These are phyloP conservation scores for Tylopilus sp. DNA, from an alignment of 1,284 basidiomycete genomes.

Conservation along the genomic window DNA sequence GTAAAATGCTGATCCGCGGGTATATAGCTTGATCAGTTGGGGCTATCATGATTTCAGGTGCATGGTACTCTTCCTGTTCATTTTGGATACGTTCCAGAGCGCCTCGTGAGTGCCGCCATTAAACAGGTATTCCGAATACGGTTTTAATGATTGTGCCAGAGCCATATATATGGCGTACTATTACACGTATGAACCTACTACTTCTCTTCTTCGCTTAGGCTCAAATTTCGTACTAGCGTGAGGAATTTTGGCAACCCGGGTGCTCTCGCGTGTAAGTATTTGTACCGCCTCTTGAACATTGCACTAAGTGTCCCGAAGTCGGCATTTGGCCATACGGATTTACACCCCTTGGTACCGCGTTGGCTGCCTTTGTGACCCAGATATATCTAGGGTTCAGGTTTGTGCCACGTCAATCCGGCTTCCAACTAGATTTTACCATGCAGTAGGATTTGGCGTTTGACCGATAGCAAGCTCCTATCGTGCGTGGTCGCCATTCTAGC, in stretches of 20 bases:
- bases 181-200: conserved; percentile 19
- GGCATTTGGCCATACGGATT: conserved; percentile 50
- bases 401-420: neutral
- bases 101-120: conserved; percentile 26
- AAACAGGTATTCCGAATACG: neutral
- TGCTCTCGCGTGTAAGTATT: conserved; percentile 19
- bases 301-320: conserved; percentile 14
- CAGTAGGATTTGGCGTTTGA: conserved; percentile 43
- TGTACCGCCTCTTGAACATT: neutral
- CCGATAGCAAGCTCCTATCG: conserved; percentile 47
- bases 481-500: conserved; percentile 47
- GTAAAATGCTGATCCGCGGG: neutral
- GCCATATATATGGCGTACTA: conserved; percentile 30
- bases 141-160: conserved; percentile 10
- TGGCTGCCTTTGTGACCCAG: conserved; percentile 58
- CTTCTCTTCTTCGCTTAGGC: neutral
- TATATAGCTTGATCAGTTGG: neutral
- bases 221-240: conserved; percentile 18
- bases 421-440: conserved; percentile 2
- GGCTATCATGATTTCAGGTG: conserved; percentile 31
- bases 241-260: conserved; percentile 24
- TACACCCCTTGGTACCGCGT: conserved; percentile 54
- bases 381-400: conserved; percentile 5
- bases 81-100: conserved; percentile 59
- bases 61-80: conserved; percentile 53